Percentiles rank a stretch among this genome's conserved stretches.
These are phyloP conservation scores for Penicillium ucsense DNA, from an alignment of 495 filamentous ascomycete genomes.

Conservation along the genomic window DNA sequence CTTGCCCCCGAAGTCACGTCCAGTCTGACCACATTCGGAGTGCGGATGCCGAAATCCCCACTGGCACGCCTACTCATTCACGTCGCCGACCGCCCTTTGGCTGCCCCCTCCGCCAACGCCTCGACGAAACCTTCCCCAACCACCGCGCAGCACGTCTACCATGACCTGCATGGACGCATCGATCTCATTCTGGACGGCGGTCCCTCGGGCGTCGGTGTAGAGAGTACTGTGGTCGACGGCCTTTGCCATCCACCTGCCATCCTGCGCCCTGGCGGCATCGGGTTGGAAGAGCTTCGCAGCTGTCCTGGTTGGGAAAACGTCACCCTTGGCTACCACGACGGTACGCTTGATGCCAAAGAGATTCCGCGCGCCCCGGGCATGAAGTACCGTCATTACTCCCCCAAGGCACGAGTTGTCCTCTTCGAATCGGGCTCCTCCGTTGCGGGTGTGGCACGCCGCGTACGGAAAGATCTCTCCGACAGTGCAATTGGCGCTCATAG, in stretches of 20 bases:
- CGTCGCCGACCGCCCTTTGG: slow-evolving; percentile 64
- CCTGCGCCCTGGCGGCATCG: slow-evolving; percentile 83
- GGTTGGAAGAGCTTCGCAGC: slow-evolving; percentile 64
- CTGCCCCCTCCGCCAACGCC: slow-evolving; percentile 92
- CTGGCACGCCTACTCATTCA: slow-evolving; percentile 83
- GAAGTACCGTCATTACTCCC: slow-evolving; percentile 98
- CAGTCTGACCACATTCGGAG: slow-evolving; percentile 73
- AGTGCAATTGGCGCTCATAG: slow-evolving; percentile 28
- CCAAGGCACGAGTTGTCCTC: slow-evolving; percentile 75
- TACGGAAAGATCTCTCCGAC: slow-evolving; percentile 27
- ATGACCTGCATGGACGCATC: slow-evolving; percentile 80
- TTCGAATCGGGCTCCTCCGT: slow-evolving; percentile 48
- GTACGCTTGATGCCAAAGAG: slow-evolving; percentile 29
- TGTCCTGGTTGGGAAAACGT: slow-evolving; percentile 77
- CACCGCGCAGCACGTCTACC: slow-evolving; percentile 73
- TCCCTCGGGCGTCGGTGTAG: slow-evolving; percentile 74
- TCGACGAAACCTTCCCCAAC: slow-evolving; percentile 89
- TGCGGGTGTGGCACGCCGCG: slow-evolving; percentile 23
- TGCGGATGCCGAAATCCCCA: slow-evolving; percentile 73
- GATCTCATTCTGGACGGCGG: slow-evolving; percentile 87
- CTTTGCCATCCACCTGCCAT: slow-evolving; percentile 70
- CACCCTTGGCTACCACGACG: slow-evolving; percentile 64
- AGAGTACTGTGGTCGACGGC: slow-evolving; percentile 95
- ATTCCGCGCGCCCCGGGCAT: slow-evolving; percentile 84
- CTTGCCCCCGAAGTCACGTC: slow-evolving; percentile 86